phyloP scores from a whole-genome alignment of 805 yeast genomes.

The Torulaspora quercuum region DNA sequence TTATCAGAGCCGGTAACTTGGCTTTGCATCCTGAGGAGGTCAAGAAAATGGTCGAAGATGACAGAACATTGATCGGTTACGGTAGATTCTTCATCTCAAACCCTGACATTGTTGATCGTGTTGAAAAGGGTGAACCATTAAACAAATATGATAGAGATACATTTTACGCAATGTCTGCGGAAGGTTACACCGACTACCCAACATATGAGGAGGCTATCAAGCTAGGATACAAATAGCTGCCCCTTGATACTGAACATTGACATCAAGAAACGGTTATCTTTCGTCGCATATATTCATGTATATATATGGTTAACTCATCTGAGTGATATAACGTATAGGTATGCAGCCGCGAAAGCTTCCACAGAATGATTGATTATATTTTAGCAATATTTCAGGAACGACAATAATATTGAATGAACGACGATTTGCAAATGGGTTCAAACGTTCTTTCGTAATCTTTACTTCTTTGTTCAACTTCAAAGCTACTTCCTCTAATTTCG shows the following conservation, averaged over 20 bases:
- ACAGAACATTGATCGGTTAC: conserved; percentile 42
- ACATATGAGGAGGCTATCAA: conserved; percentile 25
- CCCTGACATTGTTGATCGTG: conserved; percentile 49
- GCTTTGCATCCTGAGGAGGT: conserved; percentile 30
- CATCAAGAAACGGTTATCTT: conserved; percentile 1
- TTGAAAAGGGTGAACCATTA: conserved; percentile 40
- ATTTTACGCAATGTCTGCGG: conserved; percentile 41
- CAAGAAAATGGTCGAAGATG: conserved; percentile 36
- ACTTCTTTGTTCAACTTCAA: conserved; percentile 54
- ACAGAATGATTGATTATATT: conserved; percentile 7
- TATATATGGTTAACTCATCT: conserved; percentile 12
- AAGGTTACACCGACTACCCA: conserved; percentile 46
- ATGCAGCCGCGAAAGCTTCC: conserved; percentile 17
- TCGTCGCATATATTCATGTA: conserved; percentile 10
- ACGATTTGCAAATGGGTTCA: conserved; percentile 25
- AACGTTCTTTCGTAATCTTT: conserved; percentile 35
- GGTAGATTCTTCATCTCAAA: conserved; percentile 51
- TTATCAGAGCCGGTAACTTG: conserved; percentile 42
- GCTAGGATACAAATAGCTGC: conserved; percentile 14
- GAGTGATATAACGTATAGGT: conserved; percentile 19
- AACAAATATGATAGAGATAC: conserved; percentile 44
- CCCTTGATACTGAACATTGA: not conserved
- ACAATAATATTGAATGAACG: conserved; percentile 25
- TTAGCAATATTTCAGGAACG: no score
- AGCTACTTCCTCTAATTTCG: conserved; percentile 85